Conservation (phyloP, 768 basidiomycete genomes). For the Suillus weaverae region DNA sequence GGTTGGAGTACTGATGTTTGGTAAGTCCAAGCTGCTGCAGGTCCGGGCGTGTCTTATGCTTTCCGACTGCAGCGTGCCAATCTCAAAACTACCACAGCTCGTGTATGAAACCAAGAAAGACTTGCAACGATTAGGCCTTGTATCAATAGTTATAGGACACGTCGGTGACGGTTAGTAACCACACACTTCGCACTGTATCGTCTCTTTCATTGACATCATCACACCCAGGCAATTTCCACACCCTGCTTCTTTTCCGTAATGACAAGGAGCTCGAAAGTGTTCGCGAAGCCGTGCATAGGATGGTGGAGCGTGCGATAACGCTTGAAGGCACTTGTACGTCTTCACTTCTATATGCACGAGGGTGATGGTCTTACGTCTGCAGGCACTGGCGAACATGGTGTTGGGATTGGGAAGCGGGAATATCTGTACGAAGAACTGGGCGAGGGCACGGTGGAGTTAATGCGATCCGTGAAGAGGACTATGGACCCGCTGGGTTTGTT, state of each 20-base stretch:
- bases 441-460: constrained; percentile 75
- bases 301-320: constrained; percentile 67
- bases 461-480: constrained; percentile 77
- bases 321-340: constrained; percentile 72
- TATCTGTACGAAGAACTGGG: constrained; percentile 85
- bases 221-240: constrained; percentile 46
- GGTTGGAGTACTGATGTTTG: constrained; percentile 80
- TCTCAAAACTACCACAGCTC: constrained; percentile 63
- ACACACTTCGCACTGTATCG: constrained; percentile 24
- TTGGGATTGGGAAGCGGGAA: constrained; percentile 81
- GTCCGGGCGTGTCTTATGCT: neutral
- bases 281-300: constrained; percentile 49
- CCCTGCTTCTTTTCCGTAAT: constrained; percentile 55
- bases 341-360: neutral
- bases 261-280: constrained; percentile 52
- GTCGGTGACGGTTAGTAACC: constrained; percentile 62
- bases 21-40: constrained; percentile 33
- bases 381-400: constrained; percentile 86
- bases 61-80: constrained; percentile 46
- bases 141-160: constrained; percentile 71
- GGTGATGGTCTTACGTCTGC: neutral
- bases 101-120: constrained; percentile 74
- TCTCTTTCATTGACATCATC: neutral
- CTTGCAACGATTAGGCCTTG: constrained; percentile 52
- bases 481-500: constrained; percentile 76